Evolutionary conservation across 768 basidiomycete species (phyloP).

Genomic region (Mycena galopus): DNA sequence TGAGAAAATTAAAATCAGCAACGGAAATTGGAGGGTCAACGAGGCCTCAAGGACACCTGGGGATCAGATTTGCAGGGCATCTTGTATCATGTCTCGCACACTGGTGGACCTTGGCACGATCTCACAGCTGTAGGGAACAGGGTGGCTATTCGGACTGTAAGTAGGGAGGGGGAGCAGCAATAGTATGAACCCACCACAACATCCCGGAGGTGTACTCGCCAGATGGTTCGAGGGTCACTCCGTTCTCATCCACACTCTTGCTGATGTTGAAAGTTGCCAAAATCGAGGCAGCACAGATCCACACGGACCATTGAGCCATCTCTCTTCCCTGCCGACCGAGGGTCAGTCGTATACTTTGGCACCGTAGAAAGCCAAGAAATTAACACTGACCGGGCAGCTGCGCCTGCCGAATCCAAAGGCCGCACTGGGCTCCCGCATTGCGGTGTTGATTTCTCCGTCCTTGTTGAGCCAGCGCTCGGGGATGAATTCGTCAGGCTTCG

Average conservation of each 20-base stretch:
- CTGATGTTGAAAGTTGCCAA: background rate
- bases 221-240: background rate
- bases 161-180: background rate
- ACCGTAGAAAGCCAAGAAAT: background rate
- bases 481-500: background rate
- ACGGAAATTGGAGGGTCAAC: background rate
- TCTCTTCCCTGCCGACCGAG: constrained; percentile 1
- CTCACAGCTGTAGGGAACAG: background rate
- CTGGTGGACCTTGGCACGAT: background rate
- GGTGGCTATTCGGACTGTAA: background rate
- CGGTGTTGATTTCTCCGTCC: constrained; percentile 1
- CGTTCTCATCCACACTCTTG: constrained; percentile 19
- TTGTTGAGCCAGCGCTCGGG: constrained; percentile 4
- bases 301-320: constrained; percentile 7
- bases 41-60: background rate
- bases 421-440: background rate
- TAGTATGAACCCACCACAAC: background rate
- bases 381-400: background rate
- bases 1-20: background rate
- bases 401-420: constrained; percentile 3
- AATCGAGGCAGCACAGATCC: constrained; percentile 1
- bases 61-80: background rate
- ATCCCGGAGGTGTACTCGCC: background rate
- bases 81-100: background rate
- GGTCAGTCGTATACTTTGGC: background rate